Percentiles rank a stretch among this genome's conserved stretches.
These are phyloP conservation scores for Talaromyces albobiverticillius DNA, from an alignment of 2,329 filamentous ascomycete genomes.

Conservation along the genomic window DNA sequence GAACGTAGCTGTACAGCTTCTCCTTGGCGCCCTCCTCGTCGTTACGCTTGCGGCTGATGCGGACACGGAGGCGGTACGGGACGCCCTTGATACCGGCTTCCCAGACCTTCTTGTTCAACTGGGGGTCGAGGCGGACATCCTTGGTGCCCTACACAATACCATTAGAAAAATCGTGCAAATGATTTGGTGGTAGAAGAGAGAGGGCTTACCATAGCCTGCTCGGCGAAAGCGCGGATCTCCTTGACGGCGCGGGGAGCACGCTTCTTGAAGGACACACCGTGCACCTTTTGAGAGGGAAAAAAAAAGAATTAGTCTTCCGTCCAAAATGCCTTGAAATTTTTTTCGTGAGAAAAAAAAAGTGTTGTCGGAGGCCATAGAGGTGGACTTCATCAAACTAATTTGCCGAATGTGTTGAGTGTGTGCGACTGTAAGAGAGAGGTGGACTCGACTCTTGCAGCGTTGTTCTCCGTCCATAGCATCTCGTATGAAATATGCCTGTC, in stretches of 20 bases:
- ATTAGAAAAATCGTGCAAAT: neutral
- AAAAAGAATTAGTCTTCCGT: slow-evolving; percentile 65
- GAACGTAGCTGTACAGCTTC: slow-evolving; percentile 99
- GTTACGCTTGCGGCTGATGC: slow-evolving; percentile 99
- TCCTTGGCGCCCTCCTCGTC: slow-evolving; percentile 99
- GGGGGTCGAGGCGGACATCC: slow-evolving; percentile 96
- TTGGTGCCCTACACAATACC: slow-evolving; percentile 70
- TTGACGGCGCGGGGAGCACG: slow-evolving; percentile 97
- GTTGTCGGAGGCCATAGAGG: slow-evolving; percentile 49
- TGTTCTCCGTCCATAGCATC: slow-evolving; percentile 17
- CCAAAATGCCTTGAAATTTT: slow-evolving; percentile 44
- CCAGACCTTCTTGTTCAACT: slow-evolving; percentile 99
- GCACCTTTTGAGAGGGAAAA: slow-evolving; percentile 64
- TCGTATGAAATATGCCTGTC: slow-evolving; percentile 2
- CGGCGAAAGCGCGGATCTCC: slow-evolving; percentile 96
- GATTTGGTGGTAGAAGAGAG: neutral
- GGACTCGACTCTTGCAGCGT: neutral
- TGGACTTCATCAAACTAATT: slow-evolving; percentile 72
- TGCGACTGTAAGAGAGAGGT: neutral
- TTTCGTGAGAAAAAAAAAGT: slow-evolving; percentile 3
- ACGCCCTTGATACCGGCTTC: slow-evolving; percentile 98
- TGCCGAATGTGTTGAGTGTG: slow-evolving; percentile 29
- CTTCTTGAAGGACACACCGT: slow-evolving; percentile 99
- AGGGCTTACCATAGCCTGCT: slow-evolving; percentile 86
- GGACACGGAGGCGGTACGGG: slow-evolving; percentile 92